Conservation (phyloP, 495 filamentous ascomycete genomes). For the Diplogelasinospora grovesii region DNA sequence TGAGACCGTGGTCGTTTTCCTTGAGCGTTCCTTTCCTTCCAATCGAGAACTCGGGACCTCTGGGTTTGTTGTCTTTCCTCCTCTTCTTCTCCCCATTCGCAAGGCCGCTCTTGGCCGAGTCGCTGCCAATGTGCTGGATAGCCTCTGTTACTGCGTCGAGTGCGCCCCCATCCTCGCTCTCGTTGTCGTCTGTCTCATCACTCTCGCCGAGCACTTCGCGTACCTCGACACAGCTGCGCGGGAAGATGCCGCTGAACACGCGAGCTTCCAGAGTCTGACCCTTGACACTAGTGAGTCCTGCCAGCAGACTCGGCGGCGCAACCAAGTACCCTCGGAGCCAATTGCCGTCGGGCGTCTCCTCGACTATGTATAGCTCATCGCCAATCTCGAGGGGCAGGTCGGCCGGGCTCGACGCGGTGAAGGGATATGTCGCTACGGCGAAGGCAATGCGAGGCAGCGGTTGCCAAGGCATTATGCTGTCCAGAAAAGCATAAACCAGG, state of each 20-base stretch:
- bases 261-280: conserved; percentile 91
- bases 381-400: conserved; percentile 96
- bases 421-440: conserved; percentile 90
- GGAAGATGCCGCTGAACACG: conserved; percentile 96
- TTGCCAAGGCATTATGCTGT: conserved; percentile 88
- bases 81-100: conserved; percentile 21
- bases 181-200: conserved; percentile 40
- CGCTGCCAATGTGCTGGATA: conserved; percentile 29
- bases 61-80: conserved; percentile 22
- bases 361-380: conserved; percentile 97
- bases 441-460: conserved; percentile 96
- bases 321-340: conserved; percentile 96
- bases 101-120: conserved; percentile 42
- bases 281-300: conserved; percentile 84
- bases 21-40: conserved; percentile 18
- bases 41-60: conserved; percentile 7
- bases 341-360: conserved; percentile 76
- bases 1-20: conserved; percentile 11
- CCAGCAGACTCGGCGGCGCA: conserved; percentile 85
- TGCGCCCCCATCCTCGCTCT: conserved; percentile 26
- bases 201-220: conserved; percentile 65
- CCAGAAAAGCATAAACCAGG: conserved; percentile 24
- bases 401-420: conserved; percentile 74
- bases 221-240: conserved; percentile 79
- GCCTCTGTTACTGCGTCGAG: too few relatives aligned